phyloP scores from a whole-genome alignment of 2,329 filamentous ascomycete species.

The Pestalotiopsis sp. region DNA sequence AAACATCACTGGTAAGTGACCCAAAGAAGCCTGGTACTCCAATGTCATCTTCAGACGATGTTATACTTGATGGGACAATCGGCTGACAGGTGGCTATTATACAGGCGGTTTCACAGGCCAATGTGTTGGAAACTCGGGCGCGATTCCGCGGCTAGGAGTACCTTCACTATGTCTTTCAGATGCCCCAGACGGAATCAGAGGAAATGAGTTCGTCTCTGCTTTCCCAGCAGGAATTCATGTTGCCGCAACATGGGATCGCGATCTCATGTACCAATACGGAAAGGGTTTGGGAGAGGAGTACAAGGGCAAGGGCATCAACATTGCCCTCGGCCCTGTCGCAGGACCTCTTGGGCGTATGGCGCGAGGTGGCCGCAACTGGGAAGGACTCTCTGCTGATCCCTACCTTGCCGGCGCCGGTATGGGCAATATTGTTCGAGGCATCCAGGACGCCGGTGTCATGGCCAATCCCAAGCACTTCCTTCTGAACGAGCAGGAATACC shows the following conservation, averaged over 20 bases:
- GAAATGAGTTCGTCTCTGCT: constrained; percentile 77
- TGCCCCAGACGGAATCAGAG: constrained; percentile 78
- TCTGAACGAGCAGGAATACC: constrained; percentile 16
- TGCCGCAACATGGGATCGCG: constrained; percentile 81
- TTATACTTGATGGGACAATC: not conserved
- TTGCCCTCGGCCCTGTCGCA: constrained; percentile 77
- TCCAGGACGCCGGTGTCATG: constrained; percentile 55
- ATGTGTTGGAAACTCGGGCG: constrained; percentile 70
- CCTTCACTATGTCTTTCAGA: constrained; percentile 82
- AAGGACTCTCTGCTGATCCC: constrained; percentile 82
- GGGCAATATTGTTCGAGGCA: constrained; percentile 73
- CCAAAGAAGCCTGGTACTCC: constrained; percentile 32
- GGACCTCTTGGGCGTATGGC: constrained; percentile 80
- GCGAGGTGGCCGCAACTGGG: constrained; percentile 88
- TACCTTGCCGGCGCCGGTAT: constrained; percentile 79
- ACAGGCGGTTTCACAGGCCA: constrained; percentile 1
- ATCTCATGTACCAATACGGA: constrained; percentile 78
- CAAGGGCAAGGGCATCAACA: constrained; percentile 65
- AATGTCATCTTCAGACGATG: not conserved
- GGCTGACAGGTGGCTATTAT: not conserved
- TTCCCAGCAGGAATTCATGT: constrained; percentile 75
- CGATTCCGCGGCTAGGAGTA: constrained; percentile 68
- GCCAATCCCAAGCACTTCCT: constrained; percentile 51
- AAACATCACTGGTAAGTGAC: constrained; percentile 83
- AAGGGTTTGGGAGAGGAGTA: constrained; percentile 74